Conservation (phyloP, 192 early-diverging fungal species). For the Backusella circina region DNA sequence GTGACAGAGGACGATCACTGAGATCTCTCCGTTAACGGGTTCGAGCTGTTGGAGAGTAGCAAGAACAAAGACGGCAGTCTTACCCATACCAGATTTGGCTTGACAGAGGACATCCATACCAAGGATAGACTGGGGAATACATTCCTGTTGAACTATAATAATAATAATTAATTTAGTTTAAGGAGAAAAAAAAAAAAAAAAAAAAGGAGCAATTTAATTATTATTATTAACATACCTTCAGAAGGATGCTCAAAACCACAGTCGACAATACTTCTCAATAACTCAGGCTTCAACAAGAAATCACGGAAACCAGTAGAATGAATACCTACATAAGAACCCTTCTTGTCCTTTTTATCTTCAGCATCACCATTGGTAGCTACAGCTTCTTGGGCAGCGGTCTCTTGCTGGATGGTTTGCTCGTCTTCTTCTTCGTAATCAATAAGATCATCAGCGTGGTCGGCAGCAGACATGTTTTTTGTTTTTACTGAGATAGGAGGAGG, state of each 20-base stretch:
- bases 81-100: conserved; percentile 98
- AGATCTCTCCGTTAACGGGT: conserved; percentile 71
- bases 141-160: conserved; percentile 90
- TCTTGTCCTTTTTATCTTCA: conserved; percentile 82
- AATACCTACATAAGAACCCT: conserved; percentile 97
- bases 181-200: neutral
- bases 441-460: conserved; percentile 83
- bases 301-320: conserved; percentile 99
- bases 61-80: conserved; percentile 97
- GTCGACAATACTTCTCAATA: conserved; percentile 92
- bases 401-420: conserved; percentile 60
- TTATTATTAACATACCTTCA: conserved; percentile 57
- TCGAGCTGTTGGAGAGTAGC: conserved; percentile 93
- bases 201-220: neutral
- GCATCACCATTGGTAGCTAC: conserved; percentile 41
- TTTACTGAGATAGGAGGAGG: neutral
- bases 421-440: conserved; percentile 98
- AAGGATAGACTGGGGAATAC: conserved; percentile 94
- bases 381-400: conserved; percentile 40
- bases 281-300: conserved; percentile 95
- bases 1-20: conserved; percentile 94
- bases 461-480: conserved; percentile 45
- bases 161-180: neutral
- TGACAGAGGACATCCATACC: conserved; percentile 98
- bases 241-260: conserved; percentile 99